Base-by-base conservation (phyloP, 768 basidiomycete species). In the Leccinum subgranulosum region DNA sequence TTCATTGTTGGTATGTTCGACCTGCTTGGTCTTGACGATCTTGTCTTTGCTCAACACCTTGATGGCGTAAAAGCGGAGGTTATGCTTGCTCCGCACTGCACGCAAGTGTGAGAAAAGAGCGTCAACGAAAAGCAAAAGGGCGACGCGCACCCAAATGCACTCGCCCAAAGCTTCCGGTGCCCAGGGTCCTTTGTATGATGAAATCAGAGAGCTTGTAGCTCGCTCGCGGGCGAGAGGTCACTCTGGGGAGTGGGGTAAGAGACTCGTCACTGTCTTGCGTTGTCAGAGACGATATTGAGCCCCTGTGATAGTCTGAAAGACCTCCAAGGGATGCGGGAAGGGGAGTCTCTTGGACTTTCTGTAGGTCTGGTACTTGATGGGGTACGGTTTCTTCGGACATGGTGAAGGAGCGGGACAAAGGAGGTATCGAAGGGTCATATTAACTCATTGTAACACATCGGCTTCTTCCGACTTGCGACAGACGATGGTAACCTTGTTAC, bases 1-100 rank as follows among this genome's bases (percentile, higher is more conserved):
- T 73, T 99, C 97, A 65, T 91, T 94, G 71, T 95, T 97, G 46
- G 97, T 98, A 66, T 99, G 97, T 68, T 98, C 93, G 51, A 98
- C 85, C 71, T 99, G 97, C 76, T 98, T 97, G 74, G 92, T 84
- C 63, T 82, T 84, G 54, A 92, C 91, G 54, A 98, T 90, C 70
- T 92, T 89, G 60, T 95, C 93, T 71, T 98, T 98, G 76, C 82
- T 88, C 60, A 98, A 77, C 8, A 98, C 94, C 71, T 98, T 98
- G 79, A 96, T 85, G 50, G 95, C 95, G 70, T 96, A 98, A 73
- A 92, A 95, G 15, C 95, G 89, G n/a, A 90, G 81, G 69, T 96
- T 97, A 69, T 96, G 92, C 74, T 87, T 90, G 71, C 92, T 94
- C 58, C 90, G 85, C 28, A 93, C 94, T 94, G 68, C 15, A 48